phyloP scores from a whole-genome alignment of 176 grass and related monocot species.

The Zoysia japonica region DNA sequence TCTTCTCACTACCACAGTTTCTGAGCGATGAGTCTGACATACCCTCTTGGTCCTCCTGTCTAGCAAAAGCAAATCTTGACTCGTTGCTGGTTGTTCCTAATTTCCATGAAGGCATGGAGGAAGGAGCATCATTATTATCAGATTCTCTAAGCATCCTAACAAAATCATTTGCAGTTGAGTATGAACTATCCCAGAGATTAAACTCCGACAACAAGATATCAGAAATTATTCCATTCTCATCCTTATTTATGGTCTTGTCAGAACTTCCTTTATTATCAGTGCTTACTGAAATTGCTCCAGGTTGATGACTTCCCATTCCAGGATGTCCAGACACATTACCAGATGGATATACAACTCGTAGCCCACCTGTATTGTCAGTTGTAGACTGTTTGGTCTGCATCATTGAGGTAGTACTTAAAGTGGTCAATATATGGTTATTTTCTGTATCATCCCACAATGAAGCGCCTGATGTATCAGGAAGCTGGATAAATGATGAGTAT shows the following conservation, averaged over 20 bases:
- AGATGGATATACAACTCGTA: conserved; percentile 40
- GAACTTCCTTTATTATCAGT: conserved; percentile 47
- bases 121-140: conserved; percentile 48
- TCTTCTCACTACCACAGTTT: conserved; percentile 50
- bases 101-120: conserved; percentile 52
- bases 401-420: conserved; percentile 33
- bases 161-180: conserved; percentile 58
- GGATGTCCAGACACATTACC: conserved; percentile 45
- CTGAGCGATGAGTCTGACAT: conserved; percentile 54
- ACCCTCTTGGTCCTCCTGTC: conserved; percentile 72
- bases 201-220: conserved; percentile 85
- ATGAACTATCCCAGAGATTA: conserved; percentile 90
- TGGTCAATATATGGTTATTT: conserved; percentile 23
- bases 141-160: conserved; percentile 64
- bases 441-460: conserved; percentile 39
- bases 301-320: conserved; percentile 37
- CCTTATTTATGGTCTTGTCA: conserved; percentile 66
- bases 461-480: conserved; percentile 31
- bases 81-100: conserved; percentile 56
- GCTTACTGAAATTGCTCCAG: conserved; percentile 40
- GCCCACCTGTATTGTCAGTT: conserved; percentile 35
- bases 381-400: conserved; percentile 31
- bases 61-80: conserved; percentile 96
- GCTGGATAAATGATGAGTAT: conserved; percentile 32
- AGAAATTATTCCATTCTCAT: conserved; percentile 84